Base-by-base conservation (phyloP, 306 rosid species). In the Gillenia trifoliata region DNA sequence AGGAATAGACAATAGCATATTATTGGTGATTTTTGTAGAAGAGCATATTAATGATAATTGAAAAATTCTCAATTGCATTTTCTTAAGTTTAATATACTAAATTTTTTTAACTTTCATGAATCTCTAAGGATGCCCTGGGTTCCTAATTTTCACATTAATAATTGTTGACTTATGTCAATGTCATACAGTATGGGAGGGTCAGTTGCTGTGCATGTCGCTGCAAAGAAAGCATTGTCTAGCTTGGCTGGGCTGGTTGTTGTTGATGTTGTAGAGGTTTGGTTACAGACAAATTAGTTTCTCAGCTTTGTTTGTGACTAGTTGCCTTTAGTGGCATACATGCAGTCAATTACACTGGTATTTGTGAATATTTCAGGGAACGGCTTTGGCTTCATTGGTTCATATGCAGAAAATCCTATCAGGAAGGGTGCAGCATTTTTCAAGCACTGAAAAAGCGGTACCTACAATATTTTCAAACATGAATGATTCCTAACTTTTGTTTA, bases 251-350 rank as follows among this genome's bases (percentile, higher is more conserved):
- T 94, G 76, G 82, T 94, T n/a, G 91, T 94, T 72, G 94, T 94
- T 81, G 99, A 94, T 81, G 99, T 94, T 82, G 99, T 92, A 76
- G 99, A 94, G 99, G 99, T 94, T 47, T 72, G 84, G 73, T 72
- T 70, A 72, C 65, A 54, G 40, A 71, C 34, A 72, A 45, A 76
- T 63, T 62, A 57, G 60, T 73, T 30, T 80, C 28, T 34, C 31
- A 31, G 33, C 11, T 43, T 78, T 71, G 55, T 55, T 62, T 60
- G 55, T 71, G 71, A 79, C 70, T 28, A 56, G 62, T 76, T 64
- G 20, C 74, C 74, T 71, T 19, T 6, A n/a, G 55, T 28, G 73
- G 54, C 78, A 64, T 61, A 8, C 16, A 52, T 63, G 63, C 70
- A 56, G 25, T 40, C 67, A 64, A 64, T 74, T 73, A 61, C 61